Evolutionary conservation across 148 eudicot species (phyloP), one percentile per base, ranked within the genome.

Genomic region (Agrostemma githago): DNA sequence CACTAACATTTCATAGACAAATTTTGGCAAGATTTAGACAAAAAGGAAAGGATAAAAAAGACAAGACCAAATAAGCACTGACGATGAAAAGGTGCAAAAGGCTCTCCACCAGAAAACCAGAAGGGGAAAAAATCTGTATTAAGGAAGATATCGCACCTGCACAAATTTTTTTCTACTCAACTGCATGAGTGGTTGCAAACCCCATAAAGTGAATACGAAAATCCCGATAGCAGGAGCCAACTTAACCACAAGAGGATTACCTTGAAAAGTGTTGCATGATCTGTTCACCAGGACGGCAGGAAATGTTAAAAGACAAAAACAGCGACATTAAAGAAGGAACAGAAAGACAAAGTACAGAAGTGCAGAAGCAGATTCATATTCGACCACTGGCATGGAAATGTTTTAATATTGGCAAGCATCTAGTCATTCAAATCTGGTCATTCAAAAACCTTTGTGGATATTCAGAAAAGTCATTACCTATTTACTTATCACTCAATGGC

Each of bases 161-260:
- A 82, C 76, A 59, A 91, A 81, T 48, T 86, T 54, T 67, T 80
- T 87, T 83, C 97, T 87, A 87, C 86, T 81, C 66, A 73, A 82
- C 74, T 82, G 87, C 80, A 88, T 51, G 74, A 94, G 79, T 70
- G 96, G 97, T 74, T 78, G 89, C 76, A 94, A 79, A 76, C 93
- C 98, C 97, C 93, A 92, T 68, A 94, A 60, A 60, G 97, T 85
- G 81, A 94, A 90, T 75, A 83, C 74, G 70, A 92, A 71, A 70
- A 92, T 79, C 46, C 88, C 88, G 66, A 85, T 73, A 58, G 98
- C 92, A 44, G 98, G 85, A 78, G 79, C 79, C 82, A 94, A 80
- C 82, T 92, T 89, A 48, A 81, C 76, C n/a, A 85, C 72, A 62
- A 83, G 51, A n/a, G 92, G 89, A 63, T 80, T 91, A 57, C 87